phyloP scores from a whole-genome alignment of 75 land plant genomes.

The Azolla pinnata region DNA sequence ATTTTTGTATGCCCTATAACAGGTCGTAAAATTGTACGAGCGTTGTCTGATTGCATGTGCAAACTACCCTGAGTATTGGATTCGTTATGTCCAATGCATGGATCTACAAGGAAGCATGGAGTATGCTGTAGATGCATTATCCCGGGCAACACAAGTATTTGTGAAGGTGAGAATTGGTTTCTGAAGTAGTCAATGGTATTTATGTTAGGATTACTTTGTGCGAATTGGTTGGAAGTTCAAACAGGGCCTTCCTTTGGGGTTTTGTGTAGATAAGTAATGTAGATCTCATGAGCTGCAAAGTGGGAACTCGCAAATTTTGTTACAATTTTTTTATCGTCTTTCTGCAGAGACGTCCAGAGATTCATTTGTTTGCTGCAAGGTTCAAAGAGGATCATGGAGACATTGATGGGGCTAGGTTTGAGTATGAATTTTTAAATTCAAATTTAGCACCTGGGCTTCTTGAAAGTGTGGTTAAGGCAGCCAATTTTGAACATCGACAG shows the following conservation, averaged over 20 bases:
- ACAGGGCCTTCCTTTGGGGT: too few species aligned
- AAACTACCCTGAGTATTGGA: constrained; percentile 94
- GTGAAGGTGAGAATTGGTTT: constrained; percentile 66
- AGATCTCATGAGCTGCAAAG: too few species aligned
- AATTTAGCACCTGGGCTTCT: constrained; percentile 78
- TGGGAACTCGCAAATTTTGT: too few species aligned
- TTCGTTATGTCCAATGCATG: constrained; percentile 80
- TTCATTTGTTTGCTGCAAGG: constrained; percentile 84
- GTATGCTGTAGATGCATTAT: constrained; percentile 74
- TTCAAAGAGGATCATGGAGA: constrained; percentile 77
- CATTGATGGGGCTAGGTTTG: constrained; percentile 56
- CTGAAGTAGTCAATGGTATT: not conserved
- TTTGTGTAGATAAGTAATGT: too few species aligned
- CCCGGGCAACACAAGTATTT: constrained; percentile 79
- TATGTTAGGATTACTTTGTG: too few species aligned
- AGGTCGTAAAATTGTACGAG: constrained; percentile 82
- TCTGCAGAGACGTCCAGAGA: constrained; percentile 82
- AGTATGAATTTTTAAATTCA: constrained; percentile 55
- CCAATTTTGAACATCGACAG: constrained; percentile 84
- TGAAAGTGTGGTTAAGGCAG: constrained; percentile 76
- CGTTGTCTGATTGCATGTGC: constrained; percentile 98
- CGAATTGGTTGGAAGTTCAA: too few species aligned
- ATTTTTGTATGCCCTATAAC: constrained; percentile 4
- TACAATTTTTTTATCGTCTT: too few species aligned
- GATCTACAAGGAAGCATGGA: constrained; percentile 66